Conservation (phyloP, 1,139 yeast genomes). For the Fermentozyma sake region DNA sequence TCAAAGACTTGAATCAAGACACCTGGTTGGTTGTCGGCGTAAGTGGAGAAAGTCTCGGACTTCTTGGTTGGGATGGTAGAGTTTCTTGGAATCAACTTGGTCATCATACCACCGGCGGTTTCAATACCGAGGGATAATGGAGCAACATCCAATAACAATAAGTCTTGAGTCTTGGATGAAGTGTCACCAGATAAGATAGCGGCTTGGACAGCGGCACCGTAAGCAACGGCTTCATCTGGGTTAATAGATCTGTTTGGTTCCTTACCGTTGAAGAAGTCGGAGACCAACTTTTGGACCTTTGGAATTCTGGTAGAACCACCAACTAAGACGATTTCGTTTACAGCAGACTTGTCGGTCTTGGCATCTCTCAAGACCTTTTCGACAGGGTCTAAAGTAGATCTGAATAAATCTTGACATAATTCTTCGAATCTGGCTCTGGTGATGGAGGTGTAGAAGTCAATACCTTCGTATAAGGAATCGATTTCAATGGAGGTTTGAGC, state of each 20-base stretch:
- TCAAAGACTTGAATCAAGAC: slow-evolving; percentile 94
- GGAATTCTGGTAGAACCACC: slow-evolving; percentile 43
- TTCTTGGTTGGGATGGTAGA: slow-evolving; percentile 96
- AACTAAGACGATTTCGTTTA: slow-evolving; percentile 36
- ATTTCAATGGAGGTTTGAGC: slow-evolving; percentile 36
- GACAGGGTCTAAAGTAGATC: slow-evolving; percentile 38
- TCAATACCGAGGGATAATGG: slow-evolving; percentile 96
- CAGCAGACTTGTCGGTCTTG: slow-evolving; percentile 33
- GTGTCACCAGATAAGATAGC: slow-evolving; percentile 91
- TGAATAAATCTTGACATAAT: slow-evolving; percentile 36
- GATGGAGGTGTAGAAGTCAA: slow-evolving; percentile 37
- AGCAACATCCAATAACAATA: slow-evolving; percentile 83
- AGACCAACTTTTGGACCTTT: slow-evolving; percentile 36
- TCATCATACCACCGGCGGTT: slow-evolving; percentile 98
- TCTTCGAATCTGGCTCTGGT: slow-evolving; percentile 41
- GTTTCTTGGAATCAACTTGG: slow-evolving; percentile 94
- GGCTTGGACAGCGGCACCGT: slow-evolving; percentile 64
- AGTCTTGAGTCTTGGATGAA: slow-evolving; percentile 76
- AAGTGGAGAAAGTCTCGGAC: slow-evolving; percentile 94
- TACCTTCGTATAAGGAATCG: slow-evolving; percentile 35
- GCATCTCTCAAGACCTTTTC: slow-evolving; percentile 39
- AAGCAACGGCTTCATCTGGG: slow-evolving; percentile 42
- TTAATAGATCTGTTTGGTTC: slow-evolving; percentile 40
- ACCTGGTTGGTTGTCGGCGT: slow-evolving; percentile 96
- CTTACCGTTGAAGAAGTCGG: slow-evolving; percentile 38